phyloP scores from a whole-genome alignment of 768 basidiomycete species.

The Kwoniella sp. region DNA sequence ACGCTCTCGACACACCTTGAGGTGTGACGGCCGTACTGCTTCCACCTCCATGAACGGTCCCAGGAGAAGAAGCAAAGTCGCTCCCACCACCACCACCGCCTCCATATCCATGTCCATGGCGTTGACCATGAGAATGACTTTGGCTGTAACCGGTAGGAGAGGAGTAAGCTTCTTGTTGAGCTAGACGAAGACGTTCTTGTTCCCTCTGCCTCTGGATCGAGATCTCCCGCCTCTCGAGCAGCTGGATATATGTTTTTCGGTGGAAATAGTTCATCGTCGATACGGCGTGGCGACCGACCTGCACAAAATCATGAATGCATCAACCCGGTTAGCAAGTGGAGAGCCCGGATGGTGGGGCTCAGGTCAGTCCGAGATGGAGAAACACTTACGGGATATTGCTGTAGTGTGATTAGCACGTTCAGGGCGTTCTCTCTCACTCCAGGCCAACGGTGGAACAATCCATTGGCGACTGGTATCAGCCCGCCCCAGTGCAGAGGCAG shows the following conservation, averaged over 20 bases:
- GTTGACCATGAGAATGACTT: background rate
- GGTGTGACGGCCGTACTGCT: constrained; percentile 22
- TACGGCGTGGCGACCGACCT: constrained; percentile 48
- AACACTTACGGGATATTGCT: constrained; percentile 70
- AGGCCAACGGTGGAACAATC: constrained; percentile 85
- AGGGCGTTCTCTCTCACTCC: constrained; percentile 75
- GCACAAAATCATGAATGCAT: background rate
- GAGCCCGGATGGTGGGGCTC: background rate
- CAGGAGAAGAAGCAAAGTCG: constrained; percentile 17
- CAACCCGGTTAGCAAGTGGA: background rate
- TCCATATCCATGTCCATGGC: background rate
- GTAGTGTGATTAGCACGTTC: constrained; percentile 78
- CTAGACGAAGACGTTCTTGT: constrained; percentile 8
- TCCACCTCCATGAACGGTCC: constrained; percentile 23
- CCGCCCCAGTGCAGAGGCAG: constrained; percentile 78
- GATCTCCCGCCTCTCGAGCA: constrained; percentile 27
- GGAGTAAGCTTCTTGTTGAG: constrained; percentile 8
- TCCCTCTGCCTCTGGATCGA: constrained; percentile 12
- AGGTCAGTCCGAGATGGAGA: background rate
- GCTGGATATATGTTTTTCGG: constrained; percentile 38
- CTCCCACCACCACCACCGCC: background rate
- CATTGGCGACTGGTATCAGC: constrained; percentile 80
- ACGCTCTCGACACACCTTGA: constrained; percentile 18
- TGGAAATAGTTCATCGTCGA: constrained; percentile 46
- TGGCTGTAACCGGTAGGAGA: background rate